Conservation (phyloP, 371 early-diverging fungal genomes). For the Mortierella sp. region DNA sequence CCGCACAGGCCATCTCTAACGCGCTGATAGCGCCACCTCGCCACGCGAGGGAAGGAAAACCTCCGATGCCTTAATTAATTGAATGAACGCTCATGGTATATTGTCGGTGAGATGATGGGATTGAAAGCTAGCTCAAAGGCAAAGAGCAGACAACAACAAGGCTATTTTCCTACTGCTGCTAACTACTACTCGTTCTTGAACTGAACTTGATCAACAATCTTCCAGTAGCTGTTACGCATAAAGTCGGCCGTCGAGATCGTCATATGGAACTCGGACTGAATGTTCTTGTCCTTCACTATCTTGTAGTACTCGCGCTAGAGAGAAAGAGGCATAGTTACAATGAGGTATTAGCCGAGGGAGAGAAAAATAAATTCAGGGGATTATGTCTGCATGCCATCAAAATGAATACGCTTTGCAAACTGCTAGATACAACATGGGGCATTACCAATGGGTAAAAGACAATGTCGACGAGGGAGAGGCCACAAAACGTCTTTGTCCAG, state of each 20-base stretch:
- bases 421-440: too few species aligned
- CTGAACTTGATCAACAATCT: slow-evolving; percentile 45
- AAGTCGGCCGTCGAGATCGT: slow-evolving; percentile 34
- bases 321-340: not conserved
- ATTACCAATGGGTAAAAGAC: slow-evolving; percentile 42
- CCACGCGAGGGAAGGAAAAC: not conserved
- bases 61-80: not conserved
- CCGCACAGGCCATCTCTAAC: slow-evolving; percentile 8
- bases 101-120: too few species aligned
- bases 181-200: slow-evolving; percentile 21
- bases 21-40: not conserved
- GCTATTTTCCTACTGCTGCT: too few species aligned
- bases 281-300: slow-evolving; percentile 27
- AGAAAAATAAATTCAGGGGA: too few species aligned
- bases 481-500: slow-evolving; percentile 39
- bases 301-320: slow-evolving; percentile 36
- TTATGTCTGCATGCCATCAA: too few species aligned
- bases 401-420: too few species aligned
- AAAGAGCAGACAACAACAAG: too few species aligned
- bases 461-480: slow-evolving; percentile 25
- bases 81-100: not conserved
- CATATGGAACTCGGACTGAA: slow-evolving; percentile 48
- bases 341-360: not conserved
- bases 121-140: too few species aligned
- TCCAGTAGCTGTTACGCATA: slow-evolving; percentile 34